phyloP scores from a whole-genome alignment of 2,329 filamentous ascomycete species.

The Alternaria brassicae region DNA sequence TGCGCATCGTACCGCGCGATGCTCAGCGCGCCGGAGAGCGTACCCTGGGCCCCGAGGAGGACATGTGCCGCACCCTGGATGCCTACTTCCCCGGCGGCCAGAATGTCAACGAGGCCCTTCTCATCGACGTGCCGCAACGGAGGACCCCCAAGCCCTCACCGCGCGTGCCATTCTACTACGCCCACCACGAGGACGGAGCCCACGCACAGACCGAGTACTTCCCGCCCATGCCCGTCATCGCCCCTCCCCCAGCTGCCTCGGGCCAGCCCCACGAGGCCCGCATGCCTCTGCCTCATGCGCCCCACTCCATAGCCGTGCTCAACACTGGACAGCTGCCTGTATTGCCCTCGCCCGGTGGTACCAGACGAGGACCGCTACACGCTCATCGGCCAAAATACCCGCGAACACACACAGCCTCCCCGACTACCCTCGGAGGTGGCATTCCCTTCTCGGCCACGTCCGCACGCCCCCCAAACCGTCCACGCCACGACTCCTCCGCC shows the following conservation, averaged over 20 bases:
- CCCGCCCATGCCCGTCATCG: slow-evolving; percentile 65
- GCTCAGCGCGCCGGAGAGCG: slow-evolving; percentile 64
- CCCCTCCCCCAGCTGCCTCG: slow-evolving; percentile 51
- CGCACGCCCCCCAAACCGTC: slow-evolving; percentile 40
- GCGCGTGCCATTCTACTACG: slow-evolving; percentile 61
- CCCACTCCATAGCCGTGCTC: slow-evolving; percentile 77
- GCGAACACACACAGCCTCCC: slow-evolving; percentile 81
- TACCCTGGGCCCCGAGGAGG: slow-evolving; percentile 82
- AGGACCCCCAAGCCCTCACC: slow-evolving; percentile 84
- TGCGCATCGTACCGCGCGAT: slow-evolving; percentile 79
- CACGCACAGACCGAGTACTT: slow-evolving; percentile 84
- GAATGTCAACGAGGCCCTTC: slow-evolving; percentile 82
- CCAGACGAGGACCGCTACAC: slow-evolving; percentile 55
- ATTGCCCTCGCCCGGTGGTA: slow-evolving; percentile 81
- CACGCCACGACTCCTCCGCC: slow-evolving; percentile 51
- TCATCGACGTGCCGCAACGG: slow-evolving; percentile 83
- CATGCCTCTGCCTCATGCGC: slow-evolving; percentile 50
- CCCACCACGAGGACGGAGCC: slow-evolving; percentile 66
- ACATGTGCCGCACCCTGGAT: slow-evolving; percentile 78
- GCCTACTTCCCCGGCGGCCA: slow-evolving; percentile 86
- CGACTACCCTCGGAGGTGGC: slow-evolving; percentile 64
- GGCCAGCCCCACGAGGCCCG: slow-evolving; percentile 49
- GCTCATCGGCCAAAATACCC: slow-evolving; percentile 66
- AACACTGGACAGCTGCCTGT: slow-evolving; percentile 80
- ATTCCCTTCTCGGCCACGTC: slow-evolving; percentile 52